Base-by-base conservation (phyloP, 2,329 filamentous ascomycete species). In the Penicillium freii region DNA sequence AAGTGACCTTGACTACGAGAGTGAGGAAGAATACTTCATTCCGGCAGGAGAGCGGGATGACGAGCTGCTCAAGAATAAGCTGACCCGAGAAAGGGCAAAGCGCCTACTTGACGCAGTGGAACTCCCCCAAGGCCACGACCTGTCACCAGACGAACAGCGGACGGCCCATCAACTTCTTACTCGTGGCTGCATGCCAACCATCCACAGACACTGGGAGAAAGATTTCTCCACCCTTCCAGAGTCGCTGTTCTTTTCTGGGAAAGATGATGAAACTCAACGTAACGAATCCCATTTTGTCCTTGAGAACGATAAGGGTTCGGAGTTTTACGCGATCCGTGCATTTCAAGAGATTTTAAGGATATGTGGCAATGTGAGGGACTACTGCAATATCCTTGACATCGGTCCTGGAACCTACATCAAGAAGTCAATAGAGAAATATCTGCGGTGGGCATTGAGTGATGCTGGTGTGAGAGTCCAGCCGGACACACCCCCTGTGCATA, bases 101-200 rank as follows among this genome's bases (percentile, higher is more conserved):
- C 68, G 73, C 31, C 66, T 73, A 66, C 70, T 69, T n/a, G 66
- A 68, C n/a, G 69, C 73, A 1, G 62, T 75, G 25, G 66, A 71
- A 45, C 67, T 82, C 5, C 76, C 77, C 3, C 63, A 69, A 11
- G 73, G 73, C n/a, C 39, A 59, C 7, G 27, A 77, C 79, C 44
- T 86, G 81, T 80, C 77, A 4, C 73, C 79, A 27, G 79, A 81
- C 51, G 81, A 84, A 54, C 49, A 77, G 80, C 46, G 40, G 77
- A 78, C 34, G 86, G 2, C 81, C 81, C 61, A 78, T 80, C 56
- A 80, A 80, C 56, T 76, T 86, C 31, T 77, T 77, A 6, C 78
- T 81, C 81, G 83, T 42, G 83, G 84, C 17, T 80, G 79, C 51
- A 83, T 85, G 69, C 80, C 84, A 10, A 68, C 86, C 1, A 66